Base-by-base conservation (phyloP, 179 eudicot species). In the Heliamphora pulchella region DNA sequence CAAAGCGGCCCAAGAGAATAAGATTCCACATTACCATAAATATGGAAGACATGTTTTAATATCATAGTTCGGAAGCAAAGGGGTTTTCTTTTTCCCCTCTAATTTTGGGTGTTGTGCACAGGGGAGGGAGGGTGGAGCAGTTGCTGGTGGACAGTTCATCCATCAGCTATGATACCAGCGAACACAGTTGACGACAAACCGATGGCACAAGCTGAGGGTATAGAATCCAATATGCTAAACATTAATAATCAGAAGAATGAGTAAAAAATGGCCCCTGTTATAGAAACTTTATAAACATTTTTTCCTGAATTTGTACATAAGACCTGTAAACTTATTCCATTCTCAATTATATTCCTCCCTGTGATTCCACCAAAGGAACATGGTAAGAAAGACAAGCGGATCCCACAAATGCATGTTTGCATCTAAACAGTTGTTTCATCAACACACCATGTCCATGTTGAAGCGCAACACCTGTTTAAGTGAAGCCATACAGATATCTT, bases 191-290 rank as follows among this genome's bases (percentile, higher is more conserved):
- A 48, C 51, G 7, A 48, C 51, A 48, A 54, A 54, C 58, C 58
- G 11, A 7, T 54, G 58, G 58, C 13, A 54, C 58, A 2, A 54
- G 58, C 10, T 8, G 8, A 13, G 58, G 58, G 13, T 8, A 54
- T 8, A 13, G 10, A 2, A 54, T 54, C 8, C 8, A 13, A 20
- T 17, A 46, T 46, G 7, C 48, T 70, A 41, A 46, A 70, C 22
- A 47, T 17, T 17, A 70, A 70, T 2, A 70, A 46, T 70, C 53
- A 70, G 74, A 8, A 70, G 74, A 70, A 70, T n/a, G 17, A 44
- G 4, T 70, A 22, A 46, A 68, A 44, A 50, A 70, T 70, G 74
- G 53, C 74, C 15, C 74, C 74, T 15, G 54, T 46, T 7, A 17
- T 41, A 14, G 48, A 48, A 70, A 9, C 20, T 46, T 6, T 17